phyloP scores from a whole-genome alignment of 2,329 filamentous ascomycete genomes.

The Penicillium sp. region DNA sequence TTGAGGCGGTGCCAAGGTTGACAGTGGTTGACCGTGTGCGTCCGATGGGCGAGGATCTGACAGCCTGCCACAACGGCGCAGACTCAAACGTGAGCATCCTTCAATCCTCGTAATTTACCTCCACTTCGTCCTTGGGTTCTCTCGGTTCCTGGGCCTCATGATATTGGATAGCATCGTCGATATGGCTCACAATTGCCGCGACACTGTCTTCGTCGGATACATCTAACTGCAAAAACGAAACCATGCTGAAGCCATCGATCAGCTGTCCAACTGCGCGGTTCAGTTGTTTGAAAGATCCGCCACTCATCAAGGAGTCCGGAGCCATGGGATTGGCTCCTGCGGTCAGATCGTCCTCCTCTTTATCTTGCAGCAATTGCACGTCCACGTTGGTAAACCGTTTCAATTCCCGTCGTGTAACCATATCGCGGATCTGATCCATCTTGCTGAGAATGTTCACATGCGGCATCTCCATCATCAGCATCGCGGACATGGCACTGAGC shows the following conservation, averaged over 20 bases:
- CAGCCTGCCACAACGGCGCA: neutral
- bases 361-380: slow-evolving; percentile 71
- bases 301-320: slow-evolving; percentile 69
- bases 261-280: slow-evolving; percentile 85
- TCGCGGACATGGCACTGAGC: slow-evolving; percentile 93
- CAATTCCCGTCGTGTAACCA: slow-evolving; percentile 79
- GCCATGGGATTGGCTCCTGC: slow-evolving; percentile 60
- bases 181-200: slow-evolving; percentile 77
- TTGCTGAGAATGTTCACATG: slow-evolving; percentile 96
- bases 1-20: neutral
- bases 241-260: slow-evolving; percentile 97
- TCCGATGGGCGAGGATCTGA: neutral
- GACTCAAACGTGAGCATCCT: slow-evolving; percentile 7
- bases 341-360: slow-evolving; percentile 49
- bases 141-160: slow-evolving; percentile 89
- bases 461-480: slow-evolving; percentile 97
- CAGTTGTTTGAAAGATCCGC: slow-evolving; percentile 73
- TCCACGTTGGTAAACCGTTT: slow-evolving; percentile 90
- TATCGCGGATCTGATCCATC: slow-evolving; percentile 93
- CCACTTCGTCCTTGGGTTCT: slow-evolving; percentile 67
- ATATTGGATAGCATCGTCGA: slow-evolving; percentile 90
- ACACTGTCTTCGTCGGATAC: slow-evolving; percentile 91
- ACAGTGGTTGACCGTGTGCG: neutral
- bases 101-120: slow-evolving; percentile 49
- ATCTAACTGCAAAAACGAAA: slow-evolving; percentile 87